Evolutionary conservation across 495 filamentous ascomycete species (phyloP).

Genomic region (Ascodesmis nigricans): DNA sequence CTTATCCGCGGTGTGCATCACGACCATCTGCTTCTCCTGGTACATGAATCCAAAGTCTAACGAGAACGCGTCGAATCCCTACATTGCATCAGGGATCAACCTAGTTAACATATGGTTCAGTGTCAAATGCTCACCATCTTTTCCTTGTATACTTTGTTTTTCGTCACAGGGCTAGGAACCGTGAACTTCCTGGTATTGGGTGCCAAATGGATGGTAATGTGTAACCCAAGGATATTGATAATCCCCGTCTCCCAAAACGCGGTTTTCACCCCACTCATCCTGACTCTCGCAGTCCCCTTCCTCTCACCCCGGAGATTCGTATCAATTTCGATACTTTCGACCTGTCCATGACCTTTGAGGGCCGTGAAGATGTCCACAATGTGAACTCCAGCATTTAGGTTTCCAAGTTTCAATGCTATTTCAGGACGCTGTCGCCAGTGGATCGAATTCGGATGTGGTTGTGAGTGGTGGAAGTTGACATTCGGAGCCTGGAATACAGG

Average conservation of each 20-base stretch:
- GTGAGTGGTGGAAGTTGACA: too few species aligned
- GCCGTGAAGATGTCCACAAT: too few species aligned
- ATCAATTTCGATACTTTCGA: too few species aligned
- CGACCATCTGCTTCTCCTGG: slow-evolving; percentile 27
- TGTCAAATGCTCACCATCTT: background rate
- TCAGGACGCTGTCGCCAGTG: too few species aligned
- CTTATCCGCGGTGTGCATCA: slow-evolving; percentile 22
- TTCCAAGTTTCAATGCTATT: too few species aligned
- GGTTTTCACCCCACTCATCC: background rate
- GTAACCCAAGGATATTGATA: background rate
- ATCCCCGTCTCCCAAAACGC: background rate
- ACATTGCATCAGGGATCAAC: slow-evolving; percentile 2
- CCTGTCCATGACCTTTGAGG: too few species aligned
- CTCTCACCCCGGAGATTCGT: too few species aligned
- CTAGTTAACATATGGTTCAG: background rate
- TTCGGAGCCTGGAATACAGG: too few species aligned
- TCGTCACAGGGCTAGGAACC: background rate
- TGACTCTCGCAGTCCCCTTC: too few species aligned
- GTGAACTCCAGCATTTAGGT: too few species aligned
- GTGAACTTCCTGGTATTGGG: background rate
- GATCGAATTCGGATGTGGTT: too few species aligned
- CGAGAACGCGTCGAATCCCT: slow-evolving; percentile 19
- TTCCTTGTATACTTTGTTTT: background rate
- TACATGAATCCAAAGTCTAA: slow-evolving; percentile 35
- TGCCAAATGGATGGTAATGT: background rate